Evolutionary conservation across 441 rosid genomes (phyloP).

Genomic region (Adansonia gregorii): DNA sequence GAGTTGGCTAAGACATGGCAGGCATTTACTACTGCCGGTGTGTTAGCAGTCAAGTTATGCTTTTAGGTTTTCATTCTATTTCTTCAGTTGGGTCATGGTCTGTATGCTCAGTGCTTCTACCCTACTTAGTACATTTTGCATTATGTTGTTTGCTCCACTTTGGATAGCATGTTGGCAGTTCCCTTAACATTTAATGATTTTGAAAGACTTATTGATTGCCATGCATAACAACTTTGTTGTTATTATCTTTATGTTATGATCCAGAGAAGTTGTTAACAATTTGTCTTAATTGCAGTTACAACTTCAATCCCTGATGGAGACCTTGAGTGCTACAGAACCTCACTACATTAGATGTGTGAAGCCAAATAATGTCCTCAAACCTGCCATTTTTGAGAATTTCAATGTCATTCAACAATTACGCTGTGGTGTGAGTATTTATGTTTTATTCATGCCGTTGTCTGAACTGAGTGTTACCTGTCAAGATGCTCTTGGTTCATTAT

Average conservation of each 20-base stretch:
- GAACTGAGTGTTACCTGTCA: slow-evolving; percentile 9
- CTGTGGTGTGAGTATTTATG: slow-evolving; percentile 89
- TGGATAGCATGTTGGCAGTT: background rate
- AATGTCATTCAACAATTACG: slow-evolving; percentile 97
- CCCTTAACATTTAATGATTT: background rate
- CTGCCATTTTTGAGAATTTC: slow-evolving; percentile 90
- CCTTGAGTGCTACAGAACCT: slow-evolving; percentile 94
- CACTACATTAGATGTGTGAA: slow-evolving; percentile 99
- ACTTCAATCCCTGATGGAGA: slow-evolving; percentile 99
- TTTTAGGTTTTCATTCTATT: slow-evolving; percentile 12
- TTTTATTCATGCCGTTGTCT: slow-evolving; percentile 22
- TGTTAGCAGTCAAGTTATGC: slow-evolving; percentile 1
- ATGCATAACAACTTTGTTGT: slow-evolving; percentile 8
- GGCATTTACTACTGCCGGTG: background rate
- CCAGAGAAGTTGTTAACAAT: background rate
- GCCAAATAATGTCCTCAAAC: slow-evolving; percentile 98
- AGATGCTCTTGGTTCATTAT: background rate
- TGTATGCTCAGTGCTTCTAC: slow-evolving; percentile 15
- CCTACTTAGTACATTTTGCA: slow-evolving; percentile 12
- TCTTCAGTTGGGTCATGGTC: background rate
- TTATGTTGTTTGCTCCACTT: slow-evolving; percentile 5
- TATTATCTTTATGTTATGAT: slow-evolving; percentile 15
- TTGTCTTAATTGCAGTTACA: slow-evolving; percentile 68
- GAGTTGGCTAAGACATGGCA: slow-evolving; percentile 8
- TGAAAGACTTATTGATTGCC: slow-evolving; percentile 1